Evolutionary conservation across 306 rosid species (phyloP), one percentile per base, ranked within the genome.

Genomic region (Vigna mungo): DNA sequence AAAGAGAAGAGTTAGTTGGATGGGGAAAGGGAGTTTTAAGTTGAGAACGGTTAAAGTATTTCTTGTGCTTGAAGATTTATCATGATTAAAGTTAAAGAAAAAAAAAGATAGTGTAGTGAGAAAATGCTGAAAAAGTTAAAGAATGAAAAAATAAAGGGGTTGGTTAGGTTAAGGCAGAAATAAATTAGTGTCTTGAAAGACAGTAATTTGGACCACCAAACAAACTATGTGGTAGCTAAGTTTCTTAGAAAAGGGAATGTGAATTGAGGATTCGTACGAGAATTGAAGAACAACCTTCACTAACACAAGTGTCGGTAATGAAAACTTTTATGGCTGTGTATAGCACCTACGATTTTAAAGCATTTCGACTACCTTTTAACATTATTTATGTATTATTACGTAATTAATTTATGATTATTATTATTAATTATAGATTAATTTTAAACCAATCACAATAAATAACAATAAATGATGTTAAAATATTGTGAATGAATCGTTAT

Each of bases 161-260:
- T 23, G 7, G 70, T n/a, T 59, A 0, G 77, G 30, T 9, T 44
- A 37, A 58, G 68, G 56, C 44, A 56, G 18, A 73, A 39, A 60
- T 1, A 37, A 16, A 8, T 17, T 30, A 9, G 60, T 48, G 60
- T 0, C 51, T 48, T 75, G 39, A 4, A 75, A 75, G 68, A 46
- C 49, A 75, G 37, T 3, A 46, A 12, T 18, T 18, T 30, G 76
- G 11, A 75, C 62, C 71, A 47, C 60, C 36, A 75, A 75, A 61
- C 60, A 39, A 39, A 39, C 4, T 34, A 30, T 13, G 61, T 30
- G 25, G 6, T 44, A 13, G n/a, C 30, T 14, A 59, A 27, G 43
- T 17, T 16, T 11, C 27, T 44, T 27, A 44, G 55, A 73, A 59
- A 11, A 41, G 20, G 25, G 39, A 9, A 74, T 43, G 0, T 16